Evolutionary conservation across 2,329 filamentous ascomycete species (phyloP).

Genomic region (Fusarium napiforme): DNA sequence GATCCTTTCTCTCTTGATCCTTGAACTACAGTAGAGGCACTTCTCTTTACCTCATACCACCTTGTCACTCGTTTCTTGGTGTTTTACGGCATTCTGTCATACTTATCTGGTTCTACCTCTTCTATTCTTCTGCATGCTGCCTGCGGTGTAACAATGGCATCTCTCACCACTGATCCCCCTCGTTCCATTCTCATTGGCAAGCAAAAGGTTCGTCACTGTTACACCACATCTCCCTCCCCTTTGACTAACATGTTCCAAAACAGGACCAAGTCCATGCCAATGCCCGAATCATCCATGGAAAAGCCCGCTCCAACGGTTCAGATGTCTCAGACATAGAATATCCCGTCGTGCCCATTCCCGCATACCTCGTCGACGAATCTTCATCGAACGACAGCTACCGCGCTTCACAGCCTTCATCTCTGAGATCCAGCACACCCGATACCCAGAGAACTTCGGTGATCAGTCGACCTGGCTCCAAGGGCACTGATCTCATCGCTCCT

Average conservation of each 20-base stretch:
- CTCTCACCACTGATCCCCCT: accelerated
- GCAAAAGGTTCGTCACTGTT: background rate
- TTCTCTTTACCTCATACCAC: background rate
- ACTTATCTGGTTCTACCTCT: background rate
- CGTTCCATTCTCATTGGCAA: background rate
- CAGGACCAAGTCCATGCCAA: background rate
- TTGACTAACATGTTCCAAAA: background rate
- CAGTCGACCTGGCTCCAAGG: background rate
- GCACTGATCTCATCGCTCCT: background rate
- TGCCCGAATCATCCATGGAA: background rate
- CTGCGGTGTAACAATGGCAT: background rate
- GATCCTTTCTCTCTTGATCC: background rate
- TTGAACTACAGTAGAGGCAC: background rate
- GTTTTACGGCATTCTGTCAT: background rate
- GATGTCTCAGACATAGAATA: background rate
- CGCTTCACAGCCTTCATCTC: background rate
- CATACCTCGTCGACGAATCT: background rate
- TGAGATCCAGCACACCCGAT: background rate
- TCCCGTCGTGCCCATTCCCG: background rate
- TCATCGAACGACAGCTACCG: background rate
- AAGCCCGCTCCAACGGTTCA: background rate
- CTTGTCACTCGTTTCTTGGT: background rate
- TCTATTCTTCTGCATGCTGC: background rate
- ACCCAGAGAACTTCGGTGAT: background rate
- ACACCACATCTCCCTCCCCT: accelerated